Evolutionary conservation across 73 alveolate species (phyloP).

Genomic region (Paramecium octaurelia): DNA sequence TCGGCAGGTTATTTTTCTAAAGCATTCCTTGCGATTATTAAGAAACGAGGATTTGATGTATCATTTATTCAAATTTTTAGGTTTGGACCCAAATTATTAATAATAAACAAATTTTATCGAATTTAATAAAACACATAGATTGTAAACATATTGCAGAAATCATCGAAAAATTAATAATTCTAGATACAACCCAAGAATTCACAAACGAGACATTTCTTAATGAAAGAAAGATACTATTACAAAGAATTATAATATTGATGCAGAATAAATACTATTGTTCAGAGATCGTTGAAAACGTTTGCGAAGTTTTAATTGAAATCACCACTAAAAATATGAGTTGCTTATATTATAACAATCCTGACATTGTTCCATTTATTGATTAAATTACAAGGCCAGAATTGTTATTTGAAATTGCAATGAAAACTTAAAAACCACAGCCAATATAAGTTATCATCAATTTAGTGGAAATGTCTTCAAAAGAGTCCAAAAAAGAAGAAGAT

Average conservation of each 20-base stretch:
- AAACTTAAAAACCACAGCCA: background rate
- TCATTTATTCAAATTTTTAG: background rate
- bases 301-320: background rate
- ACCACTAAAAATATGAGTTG: background rate
- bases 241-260: background rate
- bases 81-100: constrained; percentile 3
- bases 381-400: constrained; percentile 21
- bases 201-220: background rate
- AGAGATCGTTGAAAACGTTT: constrained; percentile 9
- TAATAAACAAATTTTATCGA: background rate
- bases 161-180: background rate
- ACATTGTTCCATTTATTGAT: constrained; percentile 40
- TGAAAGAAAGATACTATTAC: background rate
- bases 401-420: background rate
- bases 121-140: constrained; percentile 3
- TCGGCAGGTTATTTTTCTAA: constrained; percentile 49
- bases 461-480: constrained; percentile 26
- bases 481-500: background rate
- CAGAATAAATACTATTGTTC: background rate
- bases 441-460: background rate
- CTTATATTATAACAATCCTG: constrained; percentile 6
- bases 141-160: constrained; percentile 3
- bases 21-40: background rate
- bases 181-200: background rate
- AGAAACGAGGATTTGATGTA: constrained; percentile 25